Base-by-base conservation (phyloP, 2,329 filamentous ascomycete species). In the Neopestalotiopsis sp. region DNA sequence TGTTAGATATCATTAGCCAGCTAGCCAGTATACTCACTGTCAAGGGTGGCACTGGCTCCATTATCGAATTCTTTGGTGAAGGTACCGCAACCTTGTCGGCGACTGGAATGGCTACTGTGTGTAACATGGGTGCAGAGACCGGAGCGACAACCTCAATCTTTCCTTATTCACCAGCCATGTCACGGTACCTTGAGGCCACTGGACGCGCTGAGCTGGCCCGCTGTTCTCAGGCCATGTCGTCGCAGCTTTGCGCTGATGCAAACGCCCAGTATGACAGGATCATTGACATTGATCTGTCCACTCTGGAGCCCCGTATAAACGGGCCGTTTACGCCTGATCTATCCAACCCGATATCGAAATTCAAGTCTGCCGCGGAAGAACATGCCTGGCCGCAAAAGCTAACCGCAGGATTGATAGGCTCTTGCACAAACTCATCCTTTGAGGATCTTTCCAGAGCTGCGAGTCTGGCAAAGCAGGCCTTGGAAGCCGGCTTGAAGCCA, bases 271-370 rank as follows among this genome's bases (percentile, higher is more conserved):
- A 98, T 83, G 96, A 99, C 82, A 89, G 98, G 84, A 83, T 98
- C 74, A 94, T 98, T 78, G 95, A 98, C 85, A 94, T 99, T 84
- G 95, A 99, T 87, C 89, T 99, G 68, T 92, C 90, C 69, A 92
- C 95, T 83, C 92, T 99, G 63, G 96, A 99, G 87, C 96, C 96
- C 74, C 94, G 98, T 81, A 94, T 99, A 86, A 99, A 99, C 87
- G 96, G 96, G 74, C 96, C 96, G 73, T 98, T 98, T 90, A 99
- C 96, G 32, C 96, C 96, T 71, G 96, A 99, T 90, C 88, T 99
- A 84, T 95, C 94, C 67, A 98, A 95, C 7, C 96, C 96, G 65
- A 97, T 99, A 81, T 97, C 94, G 84, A 96, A 98, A 87, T 97
- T 98, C 86, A 94, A 92, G 84, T 92, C 96, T 78, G 93, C 94